Evolutionary conservation across 768 basidiomycete genomes (phyloP).

Genomic region (Mycena amicta): DNA sequence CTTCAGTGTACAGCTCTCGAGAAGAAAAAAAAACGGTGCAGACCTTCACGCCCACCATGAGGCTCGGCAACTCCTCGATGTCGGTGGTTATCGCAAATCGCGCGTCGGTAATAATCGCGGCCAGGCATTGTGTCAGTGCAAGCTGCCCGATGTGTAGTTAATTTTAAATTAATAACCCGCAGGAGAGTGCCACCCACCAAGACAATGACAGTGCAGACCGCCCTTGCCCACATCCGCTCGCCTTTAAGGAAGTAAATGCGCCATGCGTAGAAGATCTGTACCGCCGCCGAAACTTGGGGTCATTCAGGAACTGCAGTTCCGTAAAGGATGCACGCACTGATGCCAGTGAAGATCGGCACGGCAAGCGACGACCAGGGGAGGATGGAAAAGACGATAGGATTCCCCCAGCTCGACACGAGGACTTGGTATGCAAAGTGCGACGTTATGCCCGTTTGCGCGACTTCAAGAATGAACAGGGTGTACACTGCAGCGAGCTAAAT

Average conservation of each 20-base stretch:
- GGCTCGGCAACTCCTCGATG: background rate
- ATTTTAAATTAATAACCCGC: no score
- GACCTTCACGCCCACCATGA: slow-evolving; percentile 13
- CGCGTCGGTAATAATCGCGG: slow-evolving; percentile 5
- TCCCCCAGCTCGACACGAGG: slow-evolving; percentile 23
- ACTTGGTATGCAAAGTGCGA: slow-evolving; percentile 24
- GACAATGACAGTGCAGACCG: background rate
- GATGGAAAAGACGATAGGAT: slow-evolving; percentile 13
- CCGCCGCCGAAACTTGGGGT: slow-evolving; percentile 6
- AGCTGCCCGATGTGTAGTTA: no score
- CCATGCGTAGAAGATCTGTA: slow-evolving; percentile 16
- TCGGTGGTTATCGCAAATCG: background rate
- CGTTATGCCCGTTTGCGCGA: slow-evolving; percentile 23
- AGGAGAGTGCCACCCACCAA: background rate
- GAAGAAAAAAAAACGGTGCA: background rate
- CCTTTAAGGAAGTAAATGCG: slow-evolving; percentile 13
- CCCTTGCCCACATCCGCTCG: background rate
- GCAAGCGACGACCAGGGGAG: slow-evolving; percentile 24
- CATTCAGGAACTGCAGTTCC: background rate
- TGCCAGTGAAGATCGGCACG: slow-evolving; percentile 21
- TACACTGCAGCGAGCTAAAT: no score
- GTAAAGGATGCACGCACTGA: slow-evolving; percentile 16
- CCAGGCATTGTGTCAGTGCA: slow-evolving; percentile 8
- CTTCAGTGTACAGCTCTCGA: no score
- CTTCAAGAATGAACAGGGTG: slow-evolving; percentile 21